Evolutionary conservation across 2,329 filamentous ascomycete genomes (phyloP), one percentile per base, ranked within the genome.

Genomic region (Fusarium stilboides): DNA sequence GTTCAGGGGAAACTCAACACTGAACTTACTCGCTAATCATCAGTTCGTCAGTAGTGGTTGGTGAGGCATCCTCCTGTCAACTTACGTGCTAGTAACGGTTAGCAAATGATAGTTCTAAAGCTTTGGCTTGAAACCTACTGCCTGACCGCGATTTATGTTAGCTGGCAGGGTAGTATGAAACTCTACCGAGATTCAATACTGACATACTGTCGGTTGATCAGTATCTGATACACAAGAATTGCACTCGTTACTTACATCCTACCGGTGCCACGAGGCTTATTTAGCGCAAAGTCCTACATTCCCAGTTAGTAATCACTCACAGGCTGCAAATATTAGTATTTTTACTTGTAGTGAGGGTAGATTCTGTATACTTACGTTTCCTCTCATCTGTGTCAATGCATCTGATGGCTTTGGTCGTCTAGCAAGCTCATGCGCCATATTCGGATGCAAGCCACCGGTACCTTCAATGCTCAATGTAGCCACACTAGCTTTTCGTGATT

Each of bases 301-400:
- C 26, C 19, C n/a, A 8, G 8, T 8, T 20, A 37, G 14, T 9
- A 5, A 12, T n/a, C 13, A 49, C 46, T 26, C 15, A 37, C 46
- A 8, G 46, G 33, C 46, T 49, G 10, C 3, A n/a, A 22, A 14
- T 12, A 6, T 46, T 6, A 46, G 43, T 5, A 4, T 28, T 15
- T 9, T 20, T 14, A 5, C 12, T 6, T 19, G 14, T 22, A 40
- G 6, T n/a, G 15, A 3, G n/a, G 2, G 19, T 14, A 14, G 19
- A n/a, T 8, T 14, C 5, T 24, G 20, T 12, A 15, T 8, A 33
- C 55, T 53, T 12, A 45, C 46, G 22, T 58, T 51, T 36, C 40
- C 56, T 54, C 31, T 58, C 56, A 58, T 58, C 26, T 58, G 56
- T 8, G 40, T 40, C 20, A 43, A 22, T 15, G 9, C 12, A 14